Conservation (phyloP, 768 basidiomycete species). For the Pholiota microspora region DNA sequence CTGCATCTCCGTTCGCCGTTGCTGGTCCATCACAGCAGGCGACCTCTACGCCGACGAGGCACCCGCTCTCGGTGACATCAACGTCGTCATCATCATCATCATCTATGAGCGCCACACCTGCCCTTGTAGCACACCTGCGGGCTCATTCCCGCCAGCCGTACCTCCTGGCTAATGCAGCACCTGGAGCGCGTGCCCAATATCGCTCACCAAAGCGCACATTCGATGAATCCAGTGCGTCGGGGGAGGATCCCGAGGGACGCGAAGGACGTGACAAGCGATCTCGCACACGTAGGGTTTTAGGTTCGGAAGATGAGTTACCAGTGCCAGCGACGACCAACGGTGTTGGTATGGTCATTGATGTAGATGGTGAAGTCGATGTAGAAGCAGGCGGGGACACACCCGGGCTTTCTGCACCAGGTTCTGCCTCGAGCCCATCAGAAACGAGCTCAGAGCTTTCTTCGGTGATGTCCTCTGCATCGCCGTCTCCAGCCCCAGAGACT, state of each 20-base stretch:
- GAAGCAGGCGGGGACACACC: conserved; percentile 25
- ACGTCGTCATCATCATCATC: conserved; percentile 9
- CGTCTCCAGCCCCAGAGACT: conserved; percentile 17
- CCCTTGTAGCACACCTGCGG: conserved; percentile 8
- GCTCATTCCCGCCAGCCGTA: conserved; percentile 14
- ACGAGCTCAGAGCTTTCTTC: conserved; percentile 14
- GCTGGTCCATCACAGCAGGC: not conserved
- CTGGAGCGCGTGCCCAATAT: conserved; percentile 14
- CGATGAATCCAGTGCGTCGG: conserved; percentile 31
- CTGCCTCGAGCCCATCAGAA: conserved; percentile 12
- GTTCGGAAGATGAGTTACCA: not conserved
- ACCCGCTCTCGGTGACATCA: conserved; percentile 4
- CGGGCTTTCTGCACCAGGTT: conserved; percentile 18
- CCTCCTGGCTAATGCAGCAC: conserved; percentile 4
- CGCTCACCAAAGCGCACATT: conserved; percentile 33
- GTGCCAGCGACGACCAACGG: not conserved
- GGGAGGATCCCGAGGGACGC: conserved; percentile 14
- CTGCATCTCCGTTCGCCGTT: conserved; percentile 20
- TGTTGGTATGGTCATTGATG: too few species aligned
- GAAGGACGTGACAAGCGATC: conserved; percentile 8
- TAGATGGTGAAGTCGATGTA: conserved; percentile 19
- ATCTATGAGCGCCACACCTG: conserved; percentile 11
- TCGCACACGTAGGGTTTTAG: not conserved
- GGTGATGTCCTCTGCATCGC: conserved; percentile 23
- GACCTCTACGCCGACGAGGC: conserved; percentile 1